phyloP scores from a whole-genome alignment of 169 alveolate species.

The Plasmodium knowlesi region DNA sequence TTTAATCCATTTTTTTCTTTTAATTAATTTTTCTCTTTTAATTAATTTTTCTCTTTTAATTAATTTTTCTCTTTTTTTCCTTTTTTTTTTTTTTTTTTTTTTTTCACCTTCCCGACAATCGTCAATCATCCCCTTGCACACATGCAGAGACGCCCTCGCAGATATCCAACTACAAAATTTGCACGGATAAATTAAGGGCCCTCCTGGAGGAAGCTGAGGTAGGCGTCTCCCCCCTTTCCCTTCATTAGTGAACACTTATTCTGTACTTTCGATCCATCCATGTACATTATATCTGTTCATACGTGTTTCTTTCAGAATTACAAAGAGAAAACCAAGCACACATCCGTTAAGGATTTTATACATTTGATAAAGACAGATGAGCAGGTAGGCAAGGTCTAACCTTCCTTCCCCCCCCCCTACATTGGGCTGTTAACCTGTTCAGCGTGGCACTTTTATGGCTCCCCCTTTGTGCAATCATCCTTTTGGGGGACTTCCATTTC shows the following conservation, averaged over 20 bases:
- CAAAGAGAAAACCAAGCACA: slow-evolving; percentile 33
- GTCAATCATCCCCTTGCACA: background rate
- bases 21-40: background rate
- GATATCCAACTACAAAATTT: slow-evolving; percentile 57
- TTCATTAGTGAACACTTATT: background rate
- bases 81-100: background rate
- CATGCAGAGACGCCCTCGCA: slow-evolving; percentile 55
- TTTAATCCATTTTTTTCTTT: background rate
- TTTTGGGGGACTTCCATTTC: background rate
- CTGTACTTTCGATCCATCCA: background rate
- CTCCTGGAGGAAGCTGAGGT: slow-evolving; percentile 69
- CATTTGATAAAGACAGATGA: slow-evolving; percentile 42
- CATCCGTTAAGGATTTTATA: slow-evolving; percentile 30
- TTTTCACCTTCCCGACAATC: background rate
- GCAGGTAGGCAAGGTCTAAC: slow-evolving; percentile 9
- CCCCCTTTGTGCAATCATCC: background rate
- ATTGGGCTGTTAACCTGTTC: background rate
- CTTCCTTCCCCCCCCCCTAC: background rate
- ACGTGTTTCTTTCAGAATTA: slow-evolving; percentile 9
- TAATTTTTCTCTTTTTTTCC: background rate
- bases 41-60: background rate
- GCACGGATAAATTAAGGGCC: slow-evolving; percentile 24
- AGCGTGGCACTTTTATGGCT: background rate
- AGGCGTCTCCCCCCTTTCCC: background rate
- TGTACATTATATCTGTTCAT: background rate